Evolutionary conservation across 306 rosid species (phyloP).

Genomic region (Mimosa pudica): DNA sequence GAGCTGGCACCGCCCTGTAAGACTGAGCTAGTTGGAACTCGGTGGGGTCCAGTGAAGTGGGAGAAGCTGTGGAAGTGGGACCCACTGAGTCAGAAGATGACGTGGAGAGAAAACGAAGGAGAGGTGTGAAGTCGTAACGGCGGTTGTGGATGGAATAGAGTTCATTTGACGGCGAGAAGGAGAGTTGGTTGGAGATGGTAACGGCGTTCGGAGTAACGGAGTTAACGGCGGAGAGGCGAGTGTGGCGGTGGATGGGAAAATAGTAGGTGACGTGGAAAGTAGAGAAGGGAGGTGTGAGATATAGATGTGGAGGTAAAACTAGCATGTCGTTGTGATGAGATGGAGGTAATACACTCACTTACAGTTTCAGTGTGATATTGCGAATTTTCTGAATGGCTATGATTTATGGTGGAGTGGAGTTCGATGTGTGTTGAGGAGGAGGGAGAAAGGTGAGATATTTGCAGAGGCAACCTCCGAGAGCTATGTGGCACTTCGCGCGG

Average conservation of each 20-base stretch:
- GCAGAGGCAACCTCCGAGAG: neutral
- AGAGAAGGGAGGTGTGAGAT: constrained; percentile 31
- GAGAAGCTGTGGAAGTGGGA: constrained; percentile 43
- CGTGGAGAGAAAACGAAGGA: constrained; percentile 51
- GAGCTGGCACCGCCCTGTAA: constrained; percentile 65
- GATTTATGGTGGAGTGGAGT: neutral
- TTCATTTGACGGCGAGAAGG: constrained; percentile 35
- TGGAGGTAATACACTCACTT: too few species aligned
- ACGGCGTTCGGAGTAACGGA: constrained; percentile 22
- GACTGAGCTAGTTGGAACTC: constrained; percentile 63
- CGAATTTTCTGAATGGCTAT: neutral
- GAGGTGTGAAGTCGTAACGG: constrained; percentile 61
- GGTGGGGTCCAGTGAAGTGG: constrained; percentile 51
- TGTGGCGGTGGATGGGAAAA: constrained; percentile 17
- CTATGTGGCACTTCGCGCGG: too few species aligned
- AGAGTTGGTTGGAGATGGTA: constrained; percentile 33
- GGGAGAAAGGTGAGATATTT: neutral
- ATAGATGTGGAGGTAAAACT: constrained; percentile 40
- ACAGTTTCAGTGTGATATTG: too few species aligned
- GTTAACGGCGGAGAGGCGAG: constrained; percentile 14
- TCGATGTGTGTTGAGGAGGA: neutral
- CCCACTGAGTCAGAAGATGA: constrained; percentile 11
- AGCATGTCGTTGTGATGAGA: neutral
- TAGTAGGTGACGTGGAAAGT: constrained; percentile 7
- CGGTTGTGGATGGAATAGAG: constrained; percentile 38